Evolutionary conservation across 805 yeast genomes (phyloP).

Genomic region (Candida odintsovae): DNA sequence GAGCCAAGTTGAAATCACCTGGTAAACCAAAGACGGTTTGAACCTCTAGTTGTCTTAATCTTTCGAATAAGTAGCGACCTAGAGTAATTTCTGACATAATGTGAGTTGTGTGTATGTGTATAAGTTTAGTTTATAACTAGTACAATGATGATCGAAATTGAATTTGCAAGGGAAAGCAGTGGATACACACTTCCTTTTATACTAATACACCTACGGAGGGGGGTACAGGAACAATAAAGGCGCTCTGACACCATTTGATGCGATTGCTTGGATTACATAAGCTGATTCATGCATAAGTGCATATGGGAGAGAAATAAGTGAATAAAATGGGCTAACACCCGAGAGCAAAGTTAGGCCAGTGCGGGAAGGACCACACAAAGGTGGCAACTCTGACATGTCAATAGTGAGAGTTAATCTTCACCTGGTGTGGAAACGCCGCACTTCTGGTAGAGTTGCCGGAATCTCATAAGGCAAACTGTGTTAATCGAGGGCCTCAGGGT

Average conservation of each 20-base stretch:
- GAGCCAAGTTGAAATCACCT: slow-evolving; percentile 73
- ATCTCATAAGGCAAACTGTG: no score
- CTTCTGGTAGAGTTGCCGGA: no score
- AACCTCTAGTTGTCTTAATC: slow-evolving; percentile 67
- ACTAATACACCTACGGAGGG: neutral
- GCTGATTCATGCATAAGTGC: slow-evolving; percentile 13
- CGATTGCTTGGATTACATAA: slow-evolving; percentile 1
- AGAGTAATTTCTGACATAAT: slow-evolving; percentile 43
- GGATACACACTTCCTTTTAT: neutral
- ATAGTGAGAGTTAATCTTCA: neutral
- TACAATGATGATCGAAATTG: neutral
- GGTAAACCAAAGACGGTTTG: slow-evolving; percentile 76
- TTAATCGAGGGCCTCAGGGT: no score
- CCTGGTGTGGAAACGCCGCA: neutral
- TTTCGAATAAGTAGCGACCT: slow-evolving; percentile 74
- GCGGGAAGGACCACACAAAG: neutral
- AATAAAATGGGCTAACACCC: neutral
- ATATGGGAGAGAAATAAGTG: slow-evolving; percentile 3
- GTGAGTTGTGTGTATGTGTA: slow-evolving; percentile 2
- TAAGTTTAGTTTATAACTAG: slow-evolving; percentile 1
- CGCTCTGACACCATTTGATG: slow-evolving; percentile 17
- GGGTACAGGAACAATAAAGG: neutral
- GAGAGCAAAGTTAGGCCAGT: no score
- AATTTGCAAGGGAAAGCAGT: neutral
- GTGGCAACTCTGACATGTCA: neutral